Conservation (phyloP, 768 basidiomycete genomes). For the Mycena vitilis region DNA sequence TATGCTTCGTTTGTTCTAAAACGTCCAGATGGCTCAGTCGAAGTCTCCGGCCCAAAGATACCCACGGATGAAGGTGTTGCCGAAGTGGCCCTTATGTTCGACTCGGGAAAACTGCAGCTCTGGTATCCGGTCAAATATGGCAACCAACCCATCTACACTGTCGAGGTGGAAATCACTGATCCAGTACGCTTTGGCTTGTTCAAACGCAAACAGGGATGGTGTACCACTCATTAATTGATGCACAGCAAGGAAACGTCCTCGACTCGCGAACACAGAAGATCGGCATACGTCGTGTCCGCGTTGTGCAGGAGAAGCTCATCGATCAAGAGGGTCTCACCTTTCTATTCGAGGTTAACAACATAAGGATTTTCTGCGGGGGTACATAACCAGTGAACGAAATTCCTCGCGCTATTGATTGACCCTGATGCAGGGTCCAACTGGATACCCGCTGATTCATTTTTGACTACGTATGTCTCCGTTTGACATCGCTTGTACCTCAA, state of each 20-base stretch:
- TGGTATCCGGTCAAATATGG: conserved; percentile 94
- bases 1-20: conserved; percentile 62
- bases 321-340: conserved; percentile 86
- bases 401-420: neutral
- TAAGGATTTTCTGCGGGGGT: conserved; percentile 91
- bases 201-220: neutral
- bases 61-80: conserved; percentile 50
- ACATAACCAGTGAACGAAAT: neutral
- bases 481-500: neutral
- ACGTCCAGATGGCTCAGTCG: conserved; percentile 58
- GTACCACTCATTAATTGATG: neutral
- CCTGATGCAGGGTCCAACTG: conserved; percentile 77
- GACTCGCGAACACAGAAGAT: conserved; percentile 69
- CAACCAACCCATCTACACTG: conserved; percentile 79
- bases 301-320: conserved; percentile 84
- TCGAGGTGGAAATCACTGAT: conserved; percentile 66
- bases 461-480: conserved; percentile 71
- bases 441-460: conserved; percentile 94
- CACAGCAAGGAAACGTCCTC: conserved; percentile 65
- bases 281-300: conserved; percentile 80
- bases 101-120: conserved; percentile 68
- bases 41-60: conserved; percentile 52
- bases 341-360: conserved; percentile 91
- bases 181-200: conserved; percentile 52
- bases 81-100: conserved; percentile 60